These are phyloP conservation scores for Epichloe uncinata DNA, from an alignment of 2,329 filamentous ascomycete genomes.

Conservation along the genomic window DNA sequence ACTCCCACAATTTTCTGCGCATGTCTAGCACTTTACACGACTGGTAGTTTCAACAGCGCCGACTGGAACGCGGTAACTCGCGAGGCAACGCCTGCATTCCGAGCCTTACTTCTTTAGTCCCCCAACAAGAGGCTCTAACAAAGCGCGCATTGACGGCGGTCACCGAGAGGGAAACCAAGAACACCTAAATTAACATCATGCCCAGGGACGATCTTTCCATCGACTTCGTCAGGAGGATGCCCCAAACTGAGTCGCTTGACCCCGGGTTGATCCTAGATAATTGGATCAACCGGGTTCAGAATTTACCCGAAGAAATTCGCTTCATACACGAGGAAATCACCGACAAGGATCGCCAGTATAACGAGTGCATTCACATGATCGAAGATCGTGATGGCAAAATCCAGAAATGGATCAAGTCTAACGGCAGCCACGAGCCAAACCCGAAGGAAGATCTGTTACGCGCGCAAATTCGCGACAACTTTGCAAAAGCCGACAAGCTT, in stretches of 20 bases:
- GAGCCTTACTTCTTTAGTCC: neutral
- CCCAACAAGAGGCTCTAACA: neutral
- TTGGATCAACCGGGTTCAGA: constrained; percentile 62
- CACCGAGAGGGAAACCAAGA: neutral
- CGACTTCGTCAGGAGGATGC: constrained; percentile 56
- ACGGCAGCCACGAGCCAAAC: constrained; percentile 60
- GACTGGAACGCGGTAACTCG: neutral
- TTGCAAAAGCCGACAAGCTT: constrained; percentile 52
- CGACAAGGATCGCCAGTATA: constrained; percentile 62
- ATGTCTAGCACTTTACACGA: neutral
- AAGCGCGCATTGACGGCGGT: neutral
- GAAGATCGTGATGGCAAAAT: constrained; percentile 60
- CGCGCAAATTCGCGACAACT: constrained; percentile 54
- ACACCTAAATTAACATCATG: constrained; percentile 46
- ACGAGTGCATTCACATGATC: constrained; percentile 55
- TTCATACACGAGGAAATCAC: constrained; percentile 75
- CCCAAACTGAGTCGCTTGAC: constrained; percentile 47
- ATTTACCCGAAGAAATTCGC: constrained; percentile 68
- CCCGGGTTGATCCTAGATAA: constrained; percentile 63
- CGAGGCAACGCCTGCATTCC: neutral
- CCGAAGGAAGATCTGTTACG: constrained; percentile 61
- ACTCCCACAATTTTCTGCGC: neutral
- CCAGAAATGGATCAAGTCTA: constrained; percentile 68
- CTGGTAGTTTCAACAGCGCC: neutral
- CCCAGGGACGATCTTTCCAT: constrained; percentile 61